phyloP scores from a whole-genome alignment of 345 rosid genomes.

The Gossypioides kirkii region DNA sequence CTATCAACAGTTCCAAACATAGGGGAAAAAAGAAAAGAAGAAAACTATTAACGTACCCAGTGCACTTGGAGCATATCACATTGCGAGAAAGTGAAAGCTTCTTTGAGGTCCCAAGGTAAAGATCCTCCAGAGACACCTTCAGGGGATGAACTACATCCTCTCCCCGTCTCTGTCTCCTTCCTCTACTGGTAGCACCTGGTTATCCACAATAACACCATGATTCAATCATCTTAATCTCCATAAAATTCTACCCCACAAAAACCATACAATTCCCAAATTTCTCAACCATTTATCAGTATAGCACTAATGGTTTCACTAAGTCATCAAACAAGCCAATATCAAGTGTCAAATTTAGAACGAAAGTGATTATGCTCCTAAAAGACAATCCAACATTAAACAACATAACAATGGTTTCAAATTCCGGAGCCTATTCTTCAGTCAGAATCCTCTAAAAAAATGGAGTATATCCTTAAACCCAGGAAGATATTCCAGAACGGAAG shows the following conservation, averaged over 20 bases:
- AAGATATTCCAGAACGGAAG: no score
- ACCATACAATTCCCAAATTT: background rate
- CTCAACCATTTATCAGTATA: background rate
- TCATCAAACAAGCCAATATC: no score
- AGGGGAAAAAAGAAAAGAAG: background rate
- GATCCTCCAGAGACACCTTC: background rate
- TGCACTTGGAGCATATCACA: background rate
- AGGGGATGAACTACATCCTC: background rate
- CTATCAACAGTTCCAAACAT: background rate
- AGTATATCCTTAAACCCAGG: no score
- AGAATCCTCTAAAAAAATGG: no score
- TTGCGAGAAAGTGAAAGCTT: background rate
- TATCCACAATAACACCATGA: background rate
- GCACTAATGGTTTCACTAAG: no score
- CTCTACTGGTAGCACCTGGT: background rate
- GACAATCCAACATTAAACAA: background rate
- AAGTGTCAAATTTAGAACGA: no score
- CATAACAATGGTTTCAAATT: background rate
- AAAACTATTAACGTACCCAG: background rate
- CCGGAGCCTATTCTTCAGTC: background rate
- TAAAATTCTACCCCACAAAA: background rate
- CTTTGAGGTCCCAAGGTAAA: conserved; percentile 1
- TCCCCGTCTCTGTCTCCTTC: background rate
- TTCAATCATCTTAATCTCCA: background rate
- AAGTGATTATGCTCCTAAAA: no score